Evolutionary conservation across 2,329 filamentous ascomycete genomes (phyloP).

Genomic region (Trichoderma sp.): DNA sequence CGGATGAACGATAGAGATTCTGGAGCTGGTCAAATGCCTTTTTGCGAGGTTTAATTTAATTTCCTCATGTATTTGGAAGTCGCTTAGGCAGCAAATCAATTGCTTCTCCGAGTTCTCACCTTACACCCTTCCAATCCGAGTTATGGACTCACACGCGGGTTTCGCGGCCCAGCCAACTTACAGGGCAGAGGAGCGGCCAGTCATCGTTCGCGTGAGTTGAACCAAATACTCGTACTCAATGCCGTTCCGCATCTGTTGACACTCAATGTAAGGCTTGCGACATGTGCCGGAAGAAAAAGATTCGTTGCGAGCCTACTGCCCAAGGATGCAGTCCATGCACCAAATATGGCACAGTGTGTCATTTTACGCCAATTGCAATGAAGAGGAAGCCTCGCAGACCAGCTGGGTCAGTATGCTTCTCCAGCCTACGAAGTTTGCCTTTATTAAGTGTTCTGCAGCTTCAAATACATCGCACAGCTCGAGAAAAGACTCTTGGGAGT

Average conservation of each 20-base stretch:
- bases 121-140: not conserved
- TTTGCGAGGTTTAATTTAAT: not conserved
- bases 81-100: not conserved
- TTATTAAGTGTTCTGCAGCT: not conserved
- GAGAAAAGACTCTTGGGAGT: not conserved
- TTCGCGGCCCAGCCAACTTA: not conserved
- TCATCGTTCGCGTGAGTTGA: not conserved
- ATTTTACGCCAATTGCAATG: conserved; percentile 9
- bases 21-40: not conserved
- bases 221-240: not conserved
- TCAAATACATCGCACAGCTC: conserved; percentile 12
- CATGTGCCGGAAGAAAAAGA: conserved; percentile 9
- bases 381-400: conserved; percentile 12
- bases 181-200: not conserved
- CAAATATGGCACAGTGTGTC: conserved; percentile 10
- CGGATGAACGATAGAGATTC: not conserved
- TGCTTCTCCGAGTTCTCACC: not conserved
- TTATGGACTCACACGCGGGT: not conserved
- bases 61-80: not conserved
- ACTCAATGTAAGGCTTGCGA: not conserved
- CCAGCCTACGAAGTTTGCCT: not conserved
- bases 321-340: conserved; percentile 2
- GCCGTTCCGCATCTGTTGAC: not conserved
- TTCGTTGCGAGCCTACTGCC: not conserved
- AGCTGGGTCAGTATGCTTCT: conserved; percentile 5